Base-by-base conservation (phyloP, 371 early-diverging fungal species). In the Fennellomyces sp. region DNA sequence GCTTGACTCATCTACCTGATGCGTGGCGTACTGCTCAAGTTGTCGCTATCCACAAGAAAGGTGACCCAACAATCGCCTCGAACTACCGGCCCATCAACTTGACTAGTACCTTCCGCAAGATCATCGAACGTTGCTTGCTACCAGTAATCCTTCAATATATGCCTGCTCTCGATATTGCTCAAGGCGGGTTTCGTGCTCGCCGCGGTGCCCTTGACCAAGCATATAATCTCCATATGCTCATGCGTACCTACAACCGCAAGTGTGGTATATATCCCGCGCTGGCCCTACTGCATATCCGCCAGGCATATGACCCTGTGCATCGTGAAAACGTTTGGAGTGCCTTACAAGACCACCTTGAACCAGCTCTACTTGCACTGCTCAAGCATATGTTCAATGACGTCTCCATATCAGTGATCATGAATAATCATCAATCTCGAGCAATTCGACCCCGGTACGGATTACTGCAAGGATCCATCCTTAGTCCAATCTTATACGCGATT, bases 401-500 rank as follows among this genome's bases (percentile, higher is more conserved):
- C 7, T 10, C 33, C 4, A 23, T 62, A 2, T 41, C 61, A 4
- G 48, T 60, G 10, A 8, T 53, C 6, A 3, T 65, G 2, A 23
- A 38, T 2, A 41, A 31, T 42, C 27, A 33, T 23, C 0, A 15
- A 2, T 59, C 60, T 6, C 7, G 35, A 0, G 8, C 53, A 10
- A 58, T 59, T 13, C n/a, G 28, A 2, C 65, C 65, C n/a, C 12
- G 10, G 7, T 58, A 57, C 8, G 64, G 67, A 5, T 60, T 70
- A n/a, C 71, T 70, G 1, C 66, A 70, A 58, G 64, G 66, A 0
- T 70, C 64, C 0, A 55, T 67, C 17, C 60, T 71, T 7, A 56
- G 57, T 1, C 68, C 72, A 1, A 52, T 58, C 7, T 36, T 67
- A 4, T 72, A 67, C 33, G 68, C 72, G 1, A 27, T 62, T 1